Base-by-base conservation (phyloP, 306 rosid species). In the Gastrolobium villosum region DNA sequence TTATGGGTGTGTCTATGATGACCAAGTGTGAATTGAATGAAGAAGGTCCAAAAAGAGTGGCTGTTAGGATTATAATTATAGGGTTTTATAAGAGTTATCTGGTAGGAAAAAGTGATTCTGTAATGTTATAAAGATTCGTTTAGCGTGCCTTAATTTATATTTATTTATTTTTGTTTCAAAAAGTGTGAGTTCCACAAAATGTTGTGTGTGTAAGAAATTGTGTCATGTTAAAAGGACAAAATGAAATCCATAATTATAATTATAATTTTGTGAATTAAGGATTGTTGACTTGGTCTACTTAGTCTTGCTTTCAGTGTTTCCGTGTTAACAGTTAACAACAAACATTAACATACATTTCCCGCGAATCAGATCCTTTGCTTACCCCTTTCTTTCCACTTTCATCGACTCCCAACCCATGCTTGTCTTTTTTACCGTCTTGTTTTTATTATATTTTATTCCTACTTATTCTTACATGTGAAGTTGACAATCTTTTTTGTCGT, bases 331-430 rank as follows among this genome's bases (percentile, higher is more conserved):
- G 40, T 30, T 57, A 6, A 62, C 68, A 34, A 10, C 60, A 15
- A 68, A 35, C 70, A 15, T 14, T 20, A 20, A 3, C 62, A 14
- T 55, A 43, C 37, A 10, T 65, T 46, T 35, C 37, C 4, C 5
- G n/a, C 66, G 73, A 71, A 71, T 79, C 65, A 64, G 65, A 79
- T 71, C 10, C 83, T 3, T 70, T 71, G 44, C 83, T 61, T 48
- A 46, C 10, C 62, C 44, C 54, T 37, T 68, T 48, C 34, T 10
- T 52, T 34, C 76, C 71, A 69, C 82, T 64, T 69, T 49, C 72
- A 1, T 70, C 36, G 49, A n/a, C 70, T 78, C 40, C 76, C 8
- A 59, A 35, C 76, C 8, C 46, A 35, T 46, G 62, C 63, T 68
- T 57, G n/a, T 4, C 14, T 0, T 65, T 15, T 32, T 53, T 7